Base-by-base conservation (phyloP, 495 filamentous ascomycete species). In the Geoglossum glabrum region DNA sequence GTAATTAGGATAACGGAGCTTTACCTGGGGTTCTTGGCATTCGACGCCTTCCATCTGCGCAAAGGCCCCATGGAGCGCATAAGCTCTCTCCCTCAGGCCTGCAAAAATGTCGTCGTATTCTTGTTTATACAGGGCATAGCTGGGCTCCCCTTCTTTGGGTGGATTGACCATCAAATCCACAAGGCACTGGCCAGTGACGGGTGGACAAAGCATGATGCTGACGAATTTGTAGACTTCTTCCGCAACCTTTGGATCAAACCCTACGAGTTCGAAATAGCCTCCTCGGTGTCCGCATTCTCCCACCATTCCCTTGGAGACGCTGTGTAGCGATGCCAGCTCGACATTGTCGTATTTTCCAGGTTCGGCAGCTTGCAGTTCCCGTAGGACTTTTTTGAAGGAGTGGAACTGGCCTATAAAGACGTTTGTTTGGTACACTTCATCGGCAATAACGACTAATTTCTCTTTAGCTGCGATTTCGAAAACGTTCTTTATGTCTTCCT, bases 391-490 rank as follows among this genome's bases (percentile, higher is more conserved):
- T 74, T 97, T 95, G 81, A 98, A 97, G 57, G 84, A 90, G 68
- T 85, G 80, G 73, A 97, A 97, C 64, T 90, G 75, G 66, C 93
- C 93, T 49, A 82, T 67, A 72, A 97, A 98, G 63, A 98, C 84
- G 69, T 98, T 98, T 66, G 93, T 97, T 72, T 98, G 92, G 78
- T 98, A 98, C 8, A 98, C 92, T 71, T 98, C 92, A 64, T 98
- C 92, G 57, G 93, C 92, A 43, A 98, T 73, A 43, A 96, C 73
- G 15, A 97, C 89, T 17, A 98, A 77, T 57, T 82, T 81, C 73
- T 97, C 79, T 68, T 90, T 75, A 10, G 84, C 82, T 28, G 93
- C 92, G 54, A 96, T 80, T 25, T 88, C 76, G 52, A 97, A 76
- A 2, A 97, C 86, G 59, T 76, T 72, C 63, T 80, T 78, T 68